phyloP scores from a whole-genome alignment of 768 basidiomycete genomes.

The Boletus vermiculosoides region DNA sequence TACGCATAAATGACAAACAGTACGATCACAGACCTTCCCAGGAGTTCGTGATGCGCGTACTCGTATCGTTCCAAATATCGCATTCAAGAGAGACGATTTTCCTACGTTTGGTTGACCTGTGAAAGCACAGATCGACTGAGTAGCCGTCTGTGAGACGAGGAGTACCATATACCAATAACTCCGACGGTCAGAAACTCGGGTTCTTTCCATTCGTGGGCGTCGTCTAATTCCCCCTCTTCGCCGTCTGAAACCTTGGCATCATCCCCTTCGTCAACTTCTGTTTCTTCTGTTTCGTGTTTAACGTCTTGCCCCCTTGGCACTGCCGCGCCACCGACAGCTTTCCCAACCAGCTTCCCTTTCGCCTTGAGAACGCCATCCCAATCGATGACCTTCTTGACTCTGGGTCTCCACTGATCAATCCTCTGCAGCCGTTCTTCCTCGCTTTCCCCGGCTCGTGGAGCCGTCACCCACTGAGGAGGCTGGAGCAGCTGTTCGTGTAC shows the following conservation, averaged over 20 bases:
- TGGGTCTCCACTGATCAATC: slow-evolving; percentile 61
- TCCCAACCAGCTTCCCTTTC: slow-evolving; percentile 44
- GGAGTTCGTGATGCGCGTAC: slow-evolving; percentile 85
- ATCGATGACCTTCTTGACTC: slow-evolving; percentile 63
- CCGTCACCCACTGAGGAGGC: slow-evolving; percentile 58
- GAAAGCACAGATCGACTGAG: not conserved
- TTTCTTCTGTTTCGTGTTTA: slow-evolving; percentile 3
- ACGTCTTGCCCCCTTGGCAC: slow-evolving; percentile 29
- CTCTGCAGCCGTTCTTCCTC: slow-evolving; percentile 45
- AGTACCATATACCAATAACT: slow-evolving; percentile 55
- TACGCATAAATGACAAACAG: not conserved
- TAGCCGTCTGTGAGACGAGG: not conserved
- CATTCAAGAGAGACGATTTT: slow-evolving; percentile 90
- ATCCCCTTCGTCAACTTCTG: slow-evolving; percentile 25
- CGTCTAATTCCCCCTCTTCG: slow-evolving; percentile 17
- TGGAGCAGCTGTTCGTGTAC: slow-evolving; percentile 66
- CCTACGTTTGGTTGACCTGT: slow-evolving; percentile 94
- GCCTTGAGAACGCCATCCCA: slow-evolving; percentile 65
- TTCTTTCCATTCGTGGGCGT: slow-evolving; percentile 34
- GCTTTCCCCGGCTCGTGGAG: slow-evolving; percentile 38
- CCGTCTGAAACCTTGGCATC: slow-evolving; percentile 6
- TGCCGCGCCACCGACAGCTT: slow-evolving; percentile 42
- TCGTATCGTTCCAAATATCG: slow-evolving; percentile 74
- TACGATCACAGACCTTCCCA: slow-evolving; percentile 59
- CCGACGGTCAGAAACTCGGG: slow-evolving; percentile 74